These are phyloP conservation scores for Phaeotremella fagi DNA, from an alignment of 768 basidiomycete genomes.

Conservation along the genomic window DNA sequence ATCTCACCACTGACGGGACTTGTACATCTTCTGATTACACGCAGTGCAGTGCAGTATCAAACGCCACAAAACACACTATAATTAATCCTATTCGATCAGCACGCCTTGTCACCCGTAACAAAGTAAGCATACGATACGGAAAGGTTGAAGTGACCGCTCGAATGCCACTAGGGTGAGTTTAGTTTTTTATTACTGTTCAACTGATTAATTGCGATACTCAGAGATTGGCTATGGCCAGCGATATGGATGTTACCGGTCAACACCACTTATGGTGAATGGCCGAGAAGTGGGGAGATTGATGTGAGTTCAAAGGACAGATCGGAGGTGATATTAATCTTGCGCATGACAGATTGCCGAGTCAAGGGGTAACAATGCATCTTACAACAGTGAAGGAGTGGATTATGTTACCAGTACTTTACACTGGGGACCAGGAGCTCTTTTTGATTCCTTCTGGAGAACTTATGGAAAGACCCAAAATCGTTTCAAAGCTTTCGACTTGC, in stretches of 20 bases:
- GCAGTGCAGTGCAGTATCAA: constrained; percentile 23
- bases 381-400: constrained; percentile 54
- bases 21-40: constrained; percentile 66
- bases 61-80: constrained; percentile 49
- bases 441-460: constrained; percentile 64
- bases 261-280: constrained; percentile 54
- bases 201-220: not conserved
- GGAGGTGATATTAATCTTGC: not conserved
- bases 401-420: constrained; percentile 58
- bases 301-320: constrained; percentile 49
- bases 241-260: constrained; percentile 53
- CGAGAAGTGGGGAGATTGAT: constrained; percentile 62
- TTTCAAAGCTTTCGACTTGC: constrained; percentile 58
- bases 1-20: constrained; percentile 57
- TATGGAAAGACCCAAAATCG: constrained; percentile 69
- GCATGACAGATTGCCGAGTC: constrained; percentile 59
- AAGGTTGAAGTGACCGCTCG: constrained; percentile 74
- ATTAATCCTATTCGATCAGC: constrained; percentile 79
- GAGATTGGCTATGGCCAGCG: constrained; percentile 33
- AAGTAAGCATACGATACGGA: constrained; percentile 68
- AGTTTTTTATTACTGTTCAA: not conserved
- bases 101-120: constrained; percentile 64
- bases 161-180: constrained; percentile 54
- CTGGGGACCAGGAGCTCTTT: constrained; percentile 60
- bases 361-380: constrained; percentile 55